Evolutionary conservation across 2,329 filamentous ascomycete species (phyloP).

Genomic region (Penicillium sp.): DNA sequence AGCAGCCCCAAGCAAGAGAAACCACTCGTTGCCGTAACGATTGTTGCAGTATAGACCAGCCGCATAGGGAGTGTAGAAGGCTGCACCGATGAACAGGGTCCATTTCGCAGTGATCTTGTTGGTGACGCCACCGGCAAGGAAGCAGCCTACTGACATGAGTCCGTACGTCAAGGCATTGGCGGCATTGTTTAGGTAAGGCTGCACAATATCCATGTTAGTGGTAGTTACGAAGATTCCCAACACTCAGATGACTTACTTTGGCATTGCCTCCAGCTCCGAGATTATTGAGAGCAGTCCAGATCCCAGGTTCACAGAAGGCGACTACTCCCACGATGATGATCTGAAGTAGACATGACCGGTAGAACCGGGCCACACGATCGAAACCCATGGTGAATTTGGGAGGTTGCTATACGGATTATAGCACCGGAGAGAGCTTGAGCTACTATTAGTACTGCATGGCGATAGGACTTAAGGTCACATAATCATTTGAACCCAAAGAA

Average conservation of each 20-base stretch:
- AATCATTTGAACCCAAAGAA: not conserved
- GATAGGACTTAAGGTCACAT: not conserved
- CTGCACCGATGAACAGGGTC: conserved; percentile 39
- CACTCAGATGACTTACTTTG: conserved; percentile 3
- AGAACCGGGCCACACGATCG: conserved; percentile 18
- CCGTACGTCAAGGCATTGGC: conserved; percentile 50
- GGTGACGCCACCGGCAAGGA: conserved; percentile 45
- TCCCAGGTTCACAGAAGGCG: conserved; percentile 44
- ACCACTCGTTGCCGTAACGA: conserved; percentile 50
- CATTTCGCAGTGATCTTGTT: conserved; percentile 43
- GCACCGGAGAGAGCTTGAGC: not conserved
- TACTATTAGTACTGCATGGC: not conserved
- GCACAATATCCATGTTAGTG: conserved; percentile 18
- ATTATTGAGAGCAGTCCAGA: conserved; percentile 47
- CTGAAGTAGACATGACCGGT: conserved; percentile 46
- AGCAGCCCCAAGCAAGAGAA: conserved; percentile 47
- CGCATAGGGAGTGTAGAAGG: conserved; percentile 45
- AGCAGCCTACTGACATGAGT: conserved; percentile 47
- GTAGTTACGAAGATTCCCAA: not conserved
- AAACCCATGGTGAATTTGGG: conserved; percentile 2
- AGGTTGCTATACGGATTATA: not conserved
- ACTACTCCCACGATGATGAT: conserved; percentile 41
- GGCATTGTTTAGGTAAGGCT: conserved; percentile 50
- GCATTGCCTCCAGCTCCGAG: conserved; percentile 43
- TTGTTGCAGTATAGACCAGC: conserved; percentile 40